Evolutionary conservation across 768 basidiomycete species (phyloP).

Genomic region (Jaapia argillacea): DNA sequence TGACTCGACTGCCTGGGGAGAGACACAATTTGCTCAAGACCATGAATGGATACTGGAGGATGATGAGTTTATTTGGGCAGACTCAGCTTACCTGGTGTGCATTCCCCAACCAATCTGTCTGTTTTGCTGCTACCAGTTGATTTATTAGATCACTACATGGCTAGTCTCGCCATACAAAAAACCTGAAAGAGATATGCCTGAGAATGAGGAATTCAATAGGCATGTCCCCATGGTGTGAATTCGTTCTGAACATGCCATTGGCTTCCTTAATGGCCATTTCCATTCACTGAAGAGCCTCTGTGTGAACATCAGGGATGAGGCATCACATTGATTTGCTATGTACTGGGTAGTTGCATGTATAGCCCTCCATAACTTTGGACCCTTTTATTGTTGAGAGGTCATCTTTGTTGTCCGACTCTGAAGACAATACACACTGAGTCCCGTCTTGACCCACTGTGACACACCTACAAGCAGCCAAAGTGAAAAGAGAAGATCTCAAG

Average conservation of each 20-base stretch:
- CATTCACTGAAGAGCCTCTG: constrained; percentile 22
- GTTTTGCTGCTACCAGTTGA: not conserved
- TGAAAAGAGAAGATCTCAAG: constrained; percentile 1
- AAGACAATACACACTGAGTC: too few species aligned
- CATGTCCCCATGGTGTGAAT: constrained; percentile 25
- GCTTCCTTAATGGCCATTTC: constrained; percentile 30
- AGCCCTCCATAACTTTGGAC: constrained; percentile 21
- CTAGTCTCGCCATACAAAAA: constrained; percentile 19
- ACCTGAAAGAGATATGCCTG: constrained; percentile 16
- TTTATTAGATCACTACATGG: constrained; percentile 16
- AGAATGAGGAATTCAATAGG: constrained; percentile 26
- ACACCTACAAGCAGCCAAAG: not conserved
- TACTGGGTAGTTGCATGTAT: constrained; percentile 24
- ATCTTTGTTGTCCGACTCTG: constrained; percentile 5
- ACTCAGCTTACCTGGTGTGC: constrained; percentile 29
- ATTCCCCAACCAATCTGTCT: not conserved
- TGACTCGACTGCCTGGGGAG: too few species aligned
- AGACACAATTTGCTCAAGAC: constrained; percentile 12
- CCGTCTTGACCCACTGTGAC: not conserved
- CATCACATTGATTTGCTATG: constrained; percentile 17
- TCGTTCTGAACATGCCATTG: constrained; percentile 29
- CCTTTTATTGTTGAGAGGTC: constrained; percentile 16
- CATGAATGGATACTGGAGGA: constrained; percentile 14
- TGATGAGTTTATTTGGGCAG: constrained; percentile 26
- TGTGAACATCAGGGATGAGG: constrained; percentile 14